Base-by-base conservation (phyloP, 169 alveolate genomes). In the Plasmodium billcollinsi region DNA sequence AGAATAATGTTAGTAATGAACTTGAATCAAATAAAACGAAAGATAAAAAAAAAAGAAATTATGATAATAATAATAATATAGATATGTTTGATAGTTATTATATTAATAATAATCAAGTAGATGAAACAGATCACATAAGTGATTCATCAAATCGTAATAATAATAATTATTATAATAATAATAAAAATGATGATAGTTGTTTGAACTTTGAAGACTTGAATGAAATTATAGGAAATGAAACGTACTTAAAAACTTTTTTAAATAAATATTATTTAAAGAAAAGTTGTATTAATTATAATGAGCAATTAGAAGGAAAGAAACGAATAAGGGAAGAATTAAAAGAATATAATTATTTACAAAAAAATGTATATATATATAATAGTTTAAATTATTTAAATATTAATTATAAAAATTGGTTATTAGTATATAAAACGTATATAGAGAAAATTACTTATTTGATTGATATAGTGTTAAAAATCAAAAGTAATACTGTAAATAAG, bases 351-450 rank as follows among this genome's bases (percentile, higher is more conserved):
- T 39, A 52, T 43, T n/a, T 83, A 26, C 61, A 86, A 47, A 86
- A 73, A 21, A 86, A 73, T 43, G 76, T 86, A 3, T 86, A 86
- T 59, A 86, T 86, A 18, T 86, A 59, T 39, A 86, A 86, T 58
- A 86, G 73, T 14, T n/a, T 86, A 20, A 86, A 86, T 47, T 86
- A 86, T 54, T 20, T 86, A 52, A 86, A 86, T 54, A 86, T 86
- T 20, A 86, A 86, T 54, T 86, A 86, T 45, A 86, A 86, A 73
- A 86, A 86, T 43, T 86, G 92, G 92, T 33, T 86, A 8, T 24
- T 86, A 5, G 92, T 86, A 15, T 86, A 86, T 54, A 86, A 71
- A 39, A 47, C 54, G 3, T 86, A 86, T 21, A 86, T 86, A 7
- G 92, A 86, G 47, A 86, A 86, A 20, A 52, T 86, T 8, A 73